Base-by-base conservation (phyloP, 2,329 filamentous ascomycete genomes). In the Colletotrichum musicola region DNA sequence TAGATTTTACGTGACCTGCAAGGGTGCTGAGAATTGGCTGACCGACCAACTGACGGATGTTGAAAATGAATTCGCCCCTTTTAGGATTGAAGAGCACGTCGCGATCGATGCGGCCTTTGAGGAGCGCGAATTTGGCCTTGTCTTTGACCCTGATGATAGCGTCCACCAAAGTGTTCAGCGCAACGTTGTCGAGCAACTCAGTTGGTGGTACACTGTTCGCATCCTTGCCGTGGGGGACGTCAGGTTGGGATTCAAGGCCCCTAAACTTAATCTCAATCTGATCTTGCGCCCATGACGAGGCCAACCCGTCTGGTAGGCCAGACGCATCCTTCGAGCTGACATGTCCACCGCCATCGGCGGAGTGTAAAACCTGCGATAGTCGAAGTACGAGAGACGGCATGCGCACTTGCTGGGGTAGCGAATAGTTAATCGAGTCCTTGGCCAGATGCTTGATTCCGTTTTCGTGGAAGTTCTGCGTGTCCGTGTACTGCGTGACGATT, bases 61-160 rank as follows among this genome's bases (percentile, higher is more conserved):
- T 83, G 61, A 94, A 81, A 16, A 85, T 85, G 76, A 94, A 92
- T 63, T 88, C 85, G 51, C 91, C 91, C 6, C 84, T 85, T 22
- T 79, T 79, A 2, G 83, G 77, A 71, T 88, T 85, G 77, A 92
- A 93, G 3, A 84, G 84, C 25, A 94, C 87, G 73, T 92, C 88
- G 3, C 82, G 82, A 72, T 91, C 89, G 25, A 89, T 82, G 51
- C 83, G 83, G 10, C 83, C 82, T 71, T 83, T 83, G 12, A 91
- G 82, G n/a, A 85, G 80, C 47, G 80, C 80, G 73, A 90, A 89
- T 68, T 85, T 87, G 6, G 80, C 73, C n/a, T 82, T 84, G 65
- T 86, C 84, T 10, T 81, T 79, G 16, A 90, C 86, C 27, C 81
- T 81, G 46, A 90, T 82, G n/a, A 85, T 82, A 10, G 87, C 88